Conservation (phyloP, 768 basidiomycete genomes). For the Lactarius quietus region DNA sequence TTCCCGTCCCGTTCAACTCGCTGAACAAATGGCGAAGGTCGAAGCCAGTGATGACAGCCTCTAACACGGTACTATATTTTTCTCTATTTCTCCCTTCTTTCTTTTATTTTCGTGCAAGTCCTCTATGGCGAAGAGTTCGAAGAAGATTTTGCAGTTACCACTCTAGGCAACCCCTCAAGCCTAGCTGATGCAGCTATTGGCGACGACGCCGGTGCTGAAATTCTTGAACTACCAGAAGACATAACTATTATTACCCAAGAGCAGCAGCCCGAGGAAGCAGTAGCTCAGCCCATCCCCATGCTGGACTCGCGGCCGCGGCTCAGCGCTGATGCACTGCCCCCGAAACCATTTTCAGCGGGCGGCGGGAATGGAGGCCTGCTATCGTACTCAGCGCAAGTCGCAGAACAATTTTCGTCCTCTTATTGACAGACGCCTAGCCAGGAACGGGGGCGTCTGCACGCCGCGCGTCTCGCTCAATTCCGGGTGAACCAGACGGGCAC, state of each 20-base stretch:
- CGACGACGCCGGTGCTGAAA: neutral
- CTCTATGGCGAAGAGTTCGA: no score
- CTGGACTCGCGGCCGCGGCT: constrained; percentile 10
- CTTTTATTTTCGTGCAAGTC: no score
- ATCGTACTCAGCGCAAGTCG: constrained; percentile 62
- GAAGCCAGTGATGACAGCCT: constrained; percentile 25
- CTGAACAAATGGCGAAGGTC: constrained; percentile 20
- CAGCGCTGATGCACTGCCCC: constrained; percentile 13
- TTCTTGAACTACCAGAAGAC: constrained; percentile 16
- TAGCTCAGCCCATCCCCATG: constrained; percentile 6
- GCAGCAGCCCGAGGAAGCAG: neutral
- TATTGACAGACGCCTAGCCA: constrained; percentile 65
- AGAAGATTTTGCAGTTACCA: no score
- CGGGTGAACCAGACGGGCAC: constrained; percentile 1
- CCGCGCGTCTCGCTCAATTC: constrained; percentile 20
- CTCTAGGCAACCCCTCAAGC: constrained; percentile 9
- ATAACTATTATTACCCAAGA: neutral
- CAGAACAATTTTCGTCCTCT: constrained; percentile 60
- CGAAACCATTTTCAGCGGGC: constrained; percentile 7
- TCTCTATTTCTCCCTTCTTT: neutral
- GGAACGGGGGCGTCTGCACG: constrained; percentile 44
- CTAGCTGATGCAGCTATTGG: constrained; percentile 4
- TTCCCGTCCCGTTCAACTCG: neutral
- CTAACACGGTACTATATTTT: constrained; percentile 18
- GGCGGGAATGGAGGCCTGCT: constrained; percentile 29